phyloP scores from a whole-genome alignment of 164 flowering plant species.

The Macadamia tetraphylla region DNA sequence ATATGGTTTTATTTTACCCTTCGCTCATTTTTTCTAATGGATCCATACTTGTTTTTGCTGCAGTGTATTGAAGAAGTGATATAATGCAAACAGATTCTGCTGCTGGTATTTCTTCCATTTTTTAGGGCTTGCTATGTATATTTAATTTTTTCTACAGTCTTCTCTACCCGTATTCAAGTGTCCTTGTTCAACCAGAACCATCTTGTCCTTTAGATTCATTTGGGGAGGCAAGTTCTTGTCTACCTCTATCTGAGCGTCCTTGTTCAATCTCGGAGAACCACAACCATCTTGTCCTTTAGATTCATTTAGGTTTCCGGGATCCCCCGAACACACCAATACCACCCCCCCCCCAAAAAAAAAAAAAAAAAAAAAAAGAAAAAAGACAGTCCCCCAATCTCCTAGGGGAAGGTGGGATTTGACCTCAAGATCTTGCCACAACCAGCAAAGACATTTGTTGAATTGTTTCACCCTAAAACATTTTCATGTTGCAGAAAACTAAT shows the following conservation, averaged over 20 bases:
- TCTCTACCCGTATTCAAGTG: not conserved
- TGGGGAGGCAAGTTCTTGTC: not conserved
- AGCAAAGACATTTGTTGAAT: too few relatives aligned
- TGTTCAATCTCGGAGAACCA: not conserved
- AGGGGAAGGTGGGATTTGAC: too few relatives aligned
- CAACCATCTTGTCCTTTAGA: not conserved
- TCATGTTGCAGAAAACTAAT: too few relatives aligned
- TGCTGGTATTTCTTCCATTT: not conserved
- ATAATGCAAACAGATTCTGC: not conserved
- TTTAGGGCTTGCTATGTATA: not conserved
- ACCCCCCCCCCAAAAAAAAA: too few relatives aligned
- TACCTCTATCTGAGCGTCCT: not conserved
- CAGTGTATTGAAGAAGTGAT: slow-evolving; percentile 15
- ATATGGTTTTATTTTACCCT: not conserved
- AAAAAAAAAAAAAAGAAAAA: too few relatives aligned
- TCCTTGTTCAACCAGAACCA: slow-evolving; percentile 1
- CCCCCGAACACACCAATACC: too few relatives aligned
- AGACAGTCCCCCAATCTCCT: too few relatives aligned
- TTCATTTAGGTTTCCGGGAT: not conserved
- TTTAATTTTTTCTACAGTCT: not conserved
- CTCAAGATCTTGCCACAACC: too few relatives aligned
- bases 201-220: not conserved
- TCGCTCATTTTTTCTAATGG: not conserved
- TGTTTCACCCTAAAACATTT: too few relatives aligned
- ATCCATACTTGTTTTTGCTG: not conserved